Base-by-base conservation (phyloP, 2,329 filamentous ascomycete species). In the Colletotrichum sidae region DNA sequence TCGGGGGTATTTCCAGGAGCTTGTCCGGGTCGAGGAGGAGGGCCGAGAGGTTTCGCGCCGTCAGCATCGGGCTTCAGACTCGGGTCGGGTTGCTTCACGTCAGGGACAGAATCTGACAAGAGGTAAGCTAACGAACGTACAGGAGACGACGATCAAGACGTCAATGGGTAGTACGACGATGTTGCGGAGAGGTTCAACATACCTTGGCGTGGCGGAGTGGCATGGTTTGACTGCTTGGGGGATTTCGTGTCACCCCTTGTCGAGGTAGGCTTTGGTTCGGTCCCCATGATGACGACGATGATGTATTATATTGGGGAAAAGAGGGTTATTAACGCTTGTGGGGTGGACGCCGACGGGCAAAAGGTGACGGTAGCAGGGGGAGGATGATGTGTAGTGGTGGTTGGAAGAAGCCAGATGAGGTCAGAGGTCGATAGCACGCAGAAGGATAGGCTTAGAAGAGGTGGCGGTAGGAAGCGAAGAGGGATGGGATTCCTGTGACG, bases 21-120 rank as follows among this genome's bases (percentile, higher is more conserved):
- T 74, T 86, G 85, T 68, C 80, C 80, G 60, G 89, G 86, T 78
- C 90, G 89, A 65, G 90, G 90, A 60, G 91, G 90, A 70, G 90
- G 90, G 70, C 90, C 89, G 73, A 93, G 85, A 60, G 90, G 88
- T 79, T 88, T 88, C 73, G 88, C 81, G 59, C 80, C 77, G 75
- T 90, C 88, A 77, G 82, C 82, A 82, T 86, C 86, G 72, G 83
- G 76, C 73, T 72, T 90, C 86, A 68, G 79, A 69, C 75, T 87
- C 87, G 69, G 64, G 76, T 69, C 45, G 74, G 73, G 71, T 84
- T 83, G 74, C 73, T 86, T 87, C 71, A 79, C 75, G 73, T 83
- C 81, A 70, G 80, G 71, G 70, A 77, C 75, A 67, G 77, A 73
- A 69, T 80, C 82, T 85, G 70, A 60, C 66, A 55, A 64, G 58